A percentile compares a stretch with the other conserved stretches of the same genome.
These are phyloP conservation scores for Pneumocystis canis DNA, from an alignment of 1,139 yeast genomes.

Conservation along the genomic window DNA sequence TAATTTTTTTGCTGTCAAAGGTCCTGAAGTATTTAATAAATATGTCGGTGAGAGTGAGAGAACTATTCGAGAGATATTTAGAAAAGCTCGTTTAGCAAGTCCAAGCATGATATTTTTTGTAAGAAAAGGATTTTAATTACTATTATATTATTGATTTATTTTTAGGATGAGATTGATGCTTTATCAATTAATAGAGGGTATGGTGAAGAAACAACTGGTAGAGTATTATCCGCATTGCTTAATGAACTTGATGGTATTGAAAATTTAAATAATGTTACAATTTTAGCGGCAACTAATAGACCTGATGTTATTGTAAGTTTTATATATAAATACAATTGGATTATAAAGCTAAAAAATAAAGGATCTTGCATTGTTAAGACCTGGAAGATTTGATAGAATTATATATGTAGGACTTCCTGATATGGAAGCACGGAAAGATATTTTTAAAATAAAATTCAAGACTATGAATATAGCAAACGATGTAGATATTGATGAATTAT, in stretches of 20 bases:
- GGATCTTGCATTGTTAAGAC: conserved; percentile 86
- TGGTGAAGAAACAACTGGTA: conserved; percentile 82
- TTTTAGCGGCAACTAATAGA: conserved; percentile 87
- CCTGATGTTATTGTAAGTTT: conserved; percentile 8
- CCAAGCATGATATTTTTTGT: conserved; percentile 92
- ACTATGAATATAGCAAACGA: conserved; percentile 32
- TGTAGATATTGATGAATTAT: conserved; percentile 43
- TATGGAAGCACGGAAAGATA: conserved; percentile 55
- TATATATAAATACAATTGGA: background rate
- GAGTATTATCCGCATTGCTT: conserved; percentile 91
- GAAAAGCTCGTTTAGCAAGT: conserved; percentile 83
- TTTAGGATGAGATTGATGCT: background rate
- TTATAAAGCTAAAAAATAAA: conserved; percentile 58
- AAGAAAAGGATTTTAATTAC: conserved; percentile 94
- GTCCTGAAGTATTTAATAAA: conserved; percentile 90
- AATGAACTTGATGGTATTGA: conserved; percentile 99
- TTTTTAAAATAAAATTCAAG: conserved; percentile 40
- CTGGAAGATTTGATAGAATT: conserved; percentile 89
- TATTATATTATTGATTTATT: conserved; percentile 35
- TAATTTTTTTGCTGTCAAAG: conserved; percentile 84
- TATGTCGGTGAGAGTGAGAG: conserved; percentile 97
- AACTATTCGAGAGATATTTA: conserved; percentile 81
- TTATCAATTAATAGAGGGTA: conserved; percentile 73
- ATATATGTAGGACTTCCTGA: conserved; percentile 80
- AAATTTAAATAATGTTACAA: conserved; percentile 92